A percentile compares a stretch with the other conserved stretches of the same genome.
Evolutionary conservation across 2,329 filamentous ascomycete genomes (phyloP).

Genomic region (Penicillium sp.): DNA sequence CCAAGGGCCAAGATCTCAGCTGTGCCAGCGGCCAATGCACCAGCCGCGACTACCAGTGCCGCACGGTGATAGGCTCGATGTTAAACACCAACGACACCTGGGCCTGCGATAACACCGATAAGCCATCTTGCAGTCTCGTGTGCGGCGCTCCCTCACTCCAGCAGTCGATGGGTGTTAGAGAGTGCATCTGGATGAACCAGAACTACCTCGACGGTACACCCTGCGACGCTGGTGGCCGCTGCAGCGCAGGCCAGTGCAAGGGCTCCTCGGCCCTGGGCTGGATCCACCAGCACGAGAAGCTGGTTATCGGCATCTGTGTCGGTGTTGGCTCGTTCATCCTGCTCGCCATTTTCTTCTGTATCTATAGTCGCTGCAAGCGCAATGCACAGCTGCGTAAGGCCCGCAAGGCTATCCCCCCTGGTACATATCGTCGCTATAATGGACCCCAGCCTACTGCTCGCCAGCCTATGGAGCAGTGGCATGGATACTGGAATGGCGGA

Average conservation of each 20-base stretch:
- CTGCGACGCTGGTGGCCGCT: conserved; percentile 77
- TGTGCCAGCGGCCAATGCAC: conserved; percentile 96
- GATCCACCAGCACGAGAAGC: conserved; percentile 71
- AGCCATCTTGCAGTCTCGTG: conserved; percentile 65
- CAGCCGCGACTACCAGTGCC: conserved; percentile 84
- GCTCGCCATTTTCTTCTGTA: conserved; percentile 66
- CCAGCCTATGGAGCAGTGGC: conserved; percentile 22
- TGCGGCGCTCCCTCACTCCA: conserved; percentile 71
- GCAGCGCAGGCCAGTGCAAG: conserved; percentile 72
- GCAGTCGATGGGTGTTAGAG: conserved; percentile 63
- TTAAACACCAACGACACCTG: conserved; percentile 72
- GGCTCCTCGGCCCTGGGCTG: conserved; percentile 70
- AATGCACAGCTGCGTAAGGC: conserved; percentile 21
- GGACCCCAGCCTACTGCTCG: conserved; percentile 8
- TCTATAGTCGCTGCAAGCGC: conserved; percentile 54
- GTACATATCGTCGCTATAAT: conserved; percentile 6
- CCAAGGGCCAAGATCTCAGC: conserved; percentile 52
- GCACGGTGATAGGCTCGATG: conserved; percentile 73
- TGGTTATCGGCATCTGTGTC: conserved; percentile 76
- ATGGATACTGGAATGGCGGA: conserved; percentile 17
- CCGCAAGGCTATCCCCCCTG: conserved; percentile 7
- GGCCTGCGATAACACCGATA: conserved; percentile 63
- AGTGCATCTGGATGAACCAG: conserved; percentile 59
- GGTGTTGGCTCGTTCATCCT: conserved; percentile 72
- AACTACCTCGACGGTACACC: conserved; percentile 91